phyloP scores from a whole-genome alignment of 495 filamentous ascomycete genomes.

The Xeromyces bisporus region DNA sequence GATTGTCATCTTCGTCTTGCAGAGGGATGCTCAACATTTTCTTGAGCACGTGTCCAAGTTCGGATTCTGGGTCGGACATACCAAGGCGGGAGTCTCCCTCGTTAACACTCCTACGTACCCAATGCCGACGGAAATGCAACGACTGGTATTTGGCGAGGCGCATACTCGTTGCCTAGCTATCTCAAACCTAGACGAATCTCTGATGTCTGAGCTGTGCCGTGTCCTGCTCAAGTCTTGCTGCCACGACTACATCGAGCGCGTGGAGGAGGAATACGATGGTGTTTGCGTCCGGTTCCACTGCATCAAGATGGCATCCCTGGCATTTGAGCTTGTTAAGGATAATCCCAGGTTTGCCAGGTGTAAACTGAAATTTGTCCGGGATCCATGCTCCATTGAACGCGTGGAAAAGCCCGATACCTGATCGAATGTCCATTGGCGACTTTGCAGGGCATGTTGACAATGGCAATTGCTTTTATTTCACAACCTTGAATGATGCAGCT shows the following conservation, averaged over 20 bases:
- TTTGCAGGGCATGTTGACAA: too few species aligned
- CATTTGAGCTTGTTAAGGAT: slow-evolving; percentile 4
- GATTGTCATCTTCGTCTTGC: slow-evolving; percentile 14
- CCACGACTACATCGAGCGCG: slow-evolving; percentile 7
- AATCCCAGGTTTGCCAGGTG: slow-evolving; percentile 6
- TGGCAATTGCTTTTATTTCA: too few species aligned
- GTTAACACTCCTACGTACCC: slow-evolving; percentile 21
- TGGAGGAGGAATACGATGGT: slow-evolving; percentile 3
- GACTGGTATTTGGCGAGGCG: slow-evolving; percentile 8
- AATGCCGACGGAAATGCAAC: slow-evolving; percentile 7
- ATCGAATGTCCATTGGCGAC: too few species aligned
- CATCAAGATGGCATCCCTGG: slow-evolving; percentile 11
- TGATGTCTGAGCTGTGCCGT: slow-evolving; percentile 3
- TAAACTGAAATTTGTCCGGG: slow-evolving; percentile 5
- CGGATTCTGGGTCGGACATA: slow-evolving; percentile 6
- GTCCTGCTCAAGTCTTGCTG: slow-evolving; percentile 4
- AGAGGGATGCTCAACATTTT: slow-evolving; percentile 11
- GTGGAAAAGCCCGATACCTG: too few species aligned
- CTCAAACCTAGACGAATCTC: background rate
- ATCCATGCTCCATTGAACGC: too few species aligned
- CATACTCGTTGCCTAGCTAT: slow-evolving; percentile 16
- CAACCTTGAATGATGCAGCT: too few species aligned
- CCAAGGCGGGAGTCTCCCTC: slow-evolving; percentile 7
- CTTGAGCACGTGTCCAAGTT: slow-evolving; percentile 3
- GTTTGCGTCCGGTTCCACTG: slow-evolving; percentile 15